Percentiles rank a stretch among this genome's conserved stretches.
phyloP scores from a whole-genome alignment of 129 eudicot species.

The Flaveria linearis region DNA sequence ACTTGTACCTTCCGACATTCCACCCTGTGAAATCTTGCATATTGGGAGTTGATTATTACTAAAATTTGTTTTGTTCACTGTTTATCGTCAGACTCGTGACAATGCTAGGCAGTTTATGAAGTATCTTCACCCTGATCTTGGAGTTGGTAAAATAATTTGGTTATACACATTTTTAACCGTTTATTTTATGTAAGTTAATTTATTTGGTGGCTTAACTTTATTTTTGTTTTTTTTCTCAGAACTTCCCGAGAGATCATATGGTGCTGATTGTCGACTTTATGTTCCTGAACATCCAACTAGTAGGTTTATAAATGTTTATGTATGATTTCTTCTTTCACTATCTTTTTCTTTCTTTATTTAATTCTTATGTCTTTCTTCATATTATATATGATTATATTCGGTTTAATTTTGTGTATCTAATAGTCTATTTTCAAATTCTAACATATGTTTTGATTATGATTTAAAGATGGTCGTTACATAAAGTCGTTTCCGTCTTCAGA shows the following conservation, averaged over 20 bases:
- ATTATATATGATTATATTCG: neutral
- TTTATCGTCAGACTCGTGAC: conserved; percentile 73
- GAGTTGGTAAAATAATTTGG: conserved; percentile 62
- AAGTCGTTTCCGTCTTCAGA: no score
- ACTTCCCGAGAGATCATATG: conserved; percentile 97
- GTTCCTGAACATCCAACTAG: conserved; percentile 82
- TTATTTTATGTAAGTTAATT: conserved; percentile 11
- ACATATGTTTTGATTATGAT: neutral
- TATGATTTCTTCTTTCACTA: conserved; percentile 70
- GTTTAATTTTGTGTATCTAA: neutral
- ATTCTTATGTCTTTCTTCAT: neutral
- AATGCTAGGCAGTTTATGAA: conserved; percentile 98
- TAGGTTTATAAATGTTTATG: conserved; percentile 99
- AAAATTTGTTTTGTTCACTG: conserved; percentile 17
- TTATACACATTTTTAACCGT: neutral
- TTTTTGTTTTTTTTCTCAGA: conserved; percentile 40
- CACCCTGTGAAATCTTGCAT: neutral
- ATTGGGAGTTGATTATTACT: neutral
- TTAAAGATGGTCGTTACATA: neutral
- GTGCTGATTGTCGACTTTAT: conserved; percentile 89
- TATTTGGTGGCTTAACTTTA: conserved; percentile 19
- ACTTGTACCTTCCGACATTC: conserved; percentile 4
- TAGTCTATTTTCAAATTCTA: neutral
- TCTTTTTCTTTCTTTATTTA: conserved; percentile 15
- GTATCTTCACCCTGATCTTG: conserved; percentile 91